Percentiles rank a stretch among this genome's conserved stretches.
phyloP scores from a whole-genome alignment of 2,329 filamentous ascomycete genomes.

The Penicillium thymicola region DNA sequence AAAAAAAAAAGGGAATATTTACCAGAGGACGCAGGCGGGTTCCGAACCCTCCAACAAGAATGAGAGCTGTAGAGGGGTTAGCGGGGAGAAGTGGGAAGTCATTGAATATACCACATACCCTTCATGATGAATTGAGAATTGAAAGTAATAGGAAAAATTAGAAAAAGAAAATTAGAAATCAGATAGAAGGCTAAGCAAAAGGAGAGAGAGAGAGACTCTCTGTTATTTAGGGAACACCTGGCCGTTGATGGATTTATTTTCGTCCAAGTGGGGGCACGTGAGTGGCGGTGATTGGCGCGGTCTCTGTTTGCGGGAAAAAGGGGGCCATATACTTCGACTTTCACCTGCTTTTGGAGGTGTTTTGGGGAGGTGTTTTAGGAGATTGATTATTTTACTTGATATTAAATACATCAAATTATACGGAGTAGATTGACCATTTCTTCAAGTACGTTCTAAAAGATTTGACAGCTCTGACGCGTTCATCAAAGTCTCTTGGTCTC shows the following conservation, averaged over 20 bases:
- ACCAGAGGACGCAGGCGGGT: slow-evolving; percentile 95
- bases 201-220: slow-evolving; percentile 12
- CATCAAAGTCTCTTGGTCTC: neutral
- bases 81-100: slow-evolving; percentile 5
- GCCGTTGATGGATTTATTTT: slow-evolving; percentile 30
- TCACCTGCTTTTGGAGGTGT: neutral
- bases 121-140: slow-evolving; percentile 39
- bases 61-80: slow-evolving; percentile 65
- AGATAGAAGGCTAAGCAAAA: slow-evolving; percentile 13
- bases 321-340: slow-evolving; percentile 10
- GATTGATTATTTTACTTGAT: neutral
- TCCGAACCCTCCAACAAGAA: slow-evolving; percentile 98
- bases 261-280: slow-evolving; percentile 26
- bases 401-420: neutral
- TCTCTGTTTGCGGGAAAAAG: slow-evolving; percentile 28
- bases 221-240: slow-evolving; percentile 30
- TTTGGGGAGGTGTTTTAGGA: neutral
- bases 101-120: slow-evolving; percentile 33
- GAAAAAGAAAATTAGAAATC: neutral
- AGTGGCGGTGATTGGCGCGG: slow-evolving; percentile 22
- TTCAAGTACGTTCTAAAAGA: neutral
- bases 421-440: neutral
- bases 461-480: neutral
- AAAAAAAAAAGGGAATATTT: slow-evolving; percentile 42
- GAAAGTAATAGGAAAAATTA: slow-evolving; percentile 2